phyloP scores from a whole-genome alignment of 1,284 basidiomycete species.

The Cryptococcus maquisensis region DNA sequence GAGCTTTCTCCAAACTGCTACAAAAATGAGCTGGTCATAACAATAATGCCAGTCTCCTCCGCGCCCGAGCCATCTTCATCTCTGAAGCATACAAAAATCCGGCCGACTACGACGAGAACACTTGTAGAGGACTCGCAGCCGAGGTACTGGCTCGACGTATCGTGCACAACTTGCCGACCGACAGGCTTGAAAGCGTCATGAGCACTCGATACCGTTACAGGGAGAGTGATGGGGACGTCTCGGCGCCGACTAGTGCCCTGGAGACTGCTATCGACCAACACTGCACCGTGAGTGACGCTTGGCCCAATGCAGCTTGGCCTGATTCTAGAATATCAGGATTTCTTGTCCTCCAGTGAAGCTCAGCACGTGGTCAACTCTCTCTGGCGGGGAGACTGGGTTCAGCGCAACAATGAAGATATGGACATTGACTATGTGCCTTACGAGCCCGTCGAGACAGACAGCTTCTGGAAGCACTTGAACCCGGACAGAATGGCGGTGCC shows the following conservation, averaged over 20 bases:
- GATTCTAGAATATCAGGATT: slow-evolving; percentile 54
- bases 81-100: slow-evolving; percentile 49
- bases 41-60: slow-evolving; percentile 58
- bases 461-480: slow-evolving; percentile 68
- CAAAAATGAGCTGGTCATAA: neutral
- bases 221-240: slow-evolving; percentile 70
- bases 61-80: slow-evolving; percentile 72
- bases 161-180: slow-evolving; percentile 62
- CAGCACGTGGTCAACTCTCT: slow-evolving; percentile 62
- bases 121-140: slow-evolving; percentile 75
- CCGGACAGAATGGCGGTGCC: slow-evolving; percentile 81
- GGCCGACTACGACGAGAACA: slow-evolving; percentile 80
- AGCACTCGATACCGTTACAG: slow-evolving; percentile 65
- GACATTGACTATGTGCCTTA: slow-evolving; percentile 51
- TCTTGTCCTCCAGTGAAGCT: slow-evolving; percentile 79
- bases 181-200: slow-evolving; percentile 66
- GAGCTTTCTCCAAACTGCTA: slow-evolving; percentile 3
- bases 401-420: slow-evolving; percentile 61
- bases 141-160: slow-evolving; percentile 82
- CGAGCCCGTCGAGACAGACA: slow-evolving; percentile 42
- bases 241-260: slow-evolving; percentile 68
- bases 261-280: slow-evolving; percentile 78
- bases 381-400: slow-evolving; percentile 77
- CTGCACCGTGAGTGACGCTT: slow-evolving; percentile 37
- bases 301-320: slow-evolving; percentile 45